A percentile compares a stretch with the other conserved stretches of the same genome.
These are phyloP conservation scores for Colletotrichum noveboracense DNA, from an alignment of 2,329 filamentous ascomycete species.

Conservation along the genomic window DNA sequence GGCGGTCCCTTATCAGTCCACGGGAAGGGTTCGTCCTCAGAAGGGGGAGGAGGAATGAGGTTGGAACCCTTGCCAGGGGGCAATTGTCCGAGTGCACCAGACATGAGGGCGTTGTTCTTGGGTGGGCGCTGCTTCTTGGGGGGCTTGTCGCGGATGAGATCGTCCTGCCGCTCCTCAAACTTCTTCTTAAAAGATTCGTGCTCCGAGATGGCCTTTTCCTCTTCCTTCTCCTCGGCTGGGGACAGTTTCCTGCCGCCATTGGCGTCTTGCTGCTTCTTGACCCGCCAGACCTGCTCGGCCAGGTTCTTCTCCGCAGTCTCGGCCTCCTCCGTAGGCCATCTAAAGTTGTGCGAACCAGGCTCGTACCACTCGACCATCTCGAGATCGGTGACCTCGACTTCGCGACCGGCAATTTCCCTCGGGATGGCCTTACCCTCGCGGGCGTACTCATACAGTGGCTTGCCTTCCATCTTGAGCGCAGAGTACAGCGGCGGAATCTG, in stretches of 20 bases:
- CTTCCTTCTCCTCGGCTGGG: slow-evolving; percentile 60
- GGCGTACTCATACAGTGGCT: slow-evolving; percentile 95
- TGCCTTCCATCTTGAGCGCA: slow-evolving; percentile 90
- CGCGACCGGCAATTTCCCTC: slow-evolving; percentile 79
- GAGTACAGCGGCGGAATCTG: slow-evolving; percentile 94
- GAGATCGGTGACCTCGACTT: slow-evolving; percentile 78
- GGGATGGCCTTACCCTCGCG: slow-evolving; percentile 87
- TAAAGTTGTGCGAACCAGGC: slow-evolving; percentile 78
- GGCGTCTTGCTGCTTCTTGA: slow-evolving; percentile 61
- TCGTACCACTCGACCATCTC: slow-evolving; percentile 87
- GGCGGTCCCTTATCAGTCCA: slow-evolving; percentile 71
- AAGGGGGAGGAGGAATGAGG: slow-evolving; percentile 54
- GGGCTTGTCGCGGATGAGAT: slow-evolving; percentile 57
- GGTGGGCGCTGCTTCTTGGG: slow-evolving; percentile 40
- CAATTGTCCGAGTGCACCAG: slow-evolving; percentile 58
- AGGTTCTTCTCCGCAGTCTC: slow-evolving; percentile 76
- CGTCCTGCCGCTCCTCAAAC: slow-evolving; percentile 63
- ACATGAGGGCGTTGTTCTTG: slow-evolving; percentile 56
- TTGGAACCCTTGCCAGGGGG: slow-evolving; percentile 59
- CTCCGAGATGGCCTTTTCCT: slow-evolving; percentile 58
- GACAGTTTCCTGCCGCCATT: slow-evolving; percentile 49
- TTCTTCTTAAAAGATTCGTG: slow-evolving; percentile 63
- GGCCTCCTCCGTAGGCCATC: slow-evolving; percentile 82
- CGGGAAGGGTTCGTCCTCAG: slow-evolving; percentile 54
- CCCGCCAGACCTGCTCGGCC: slow-evolving; percentile 73